Base-by-base conservation (phyloP, 805 yeast genomes). In the Lipomyces lipofer region DNA sequence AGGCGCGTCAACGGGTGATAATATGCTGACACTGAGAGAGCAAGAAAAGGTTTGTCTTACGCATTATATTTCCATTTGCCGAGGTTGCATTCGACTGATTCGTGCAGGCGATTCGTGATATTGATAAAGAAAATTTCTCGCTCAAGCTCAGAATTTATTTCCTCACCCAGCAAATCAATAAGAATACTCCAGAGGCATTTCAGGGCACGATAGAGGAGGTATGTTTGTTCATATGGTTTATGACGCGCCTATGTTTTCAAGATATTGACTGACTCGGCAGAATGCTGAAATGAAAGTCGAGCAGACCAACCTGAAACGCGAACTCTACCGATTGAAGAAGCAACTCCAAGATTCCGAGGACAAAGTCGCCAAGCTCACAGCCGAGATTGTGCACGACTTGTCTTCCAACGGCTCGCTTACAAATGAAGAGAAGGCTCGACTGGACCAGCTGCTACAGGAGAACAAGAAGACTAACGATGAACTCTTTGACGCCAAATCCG, bases 101-200 rank as follows among this genome's bases (percentile, higher is more conserved):
- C n/a, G 6, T 12, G 2, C 17, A 57, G 59, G 55, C 53, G 8
- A 49, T 63, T 25, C 53, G 61, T 36, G 63, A 58, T 28, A 49
- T 62, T 22, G 51, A 59, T 36, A 63, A 63, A 44, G 65, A 63
- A 49, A 63, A 63, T 48, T 59, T 63, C 44, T 51, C 47, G 2
- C 43, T 63, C 25, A 63, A 63, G 44, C 28, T 63, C 19, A 42
- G 49, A 42, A 52, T 63, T 13, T 58, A 29, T 29, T 50, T 47
- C 39, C 45, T 63, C 15, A 42, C 44, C 15, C 49, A 60, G 28
- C 53, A 52, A 21, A 24, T 62, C 17, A 43, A 54, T 13, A 47
- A 48, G 4, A 47, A 43, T 13, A 55, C 65, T 13, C 58, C 63
- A 4, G 64, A 63, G 27, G 60, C 49, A 19, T 32, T 46, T 25